phyloP scores from a whole-genome alignment of 148 eudicot genomes.

The Suaeda aralocaspica region DNA sequence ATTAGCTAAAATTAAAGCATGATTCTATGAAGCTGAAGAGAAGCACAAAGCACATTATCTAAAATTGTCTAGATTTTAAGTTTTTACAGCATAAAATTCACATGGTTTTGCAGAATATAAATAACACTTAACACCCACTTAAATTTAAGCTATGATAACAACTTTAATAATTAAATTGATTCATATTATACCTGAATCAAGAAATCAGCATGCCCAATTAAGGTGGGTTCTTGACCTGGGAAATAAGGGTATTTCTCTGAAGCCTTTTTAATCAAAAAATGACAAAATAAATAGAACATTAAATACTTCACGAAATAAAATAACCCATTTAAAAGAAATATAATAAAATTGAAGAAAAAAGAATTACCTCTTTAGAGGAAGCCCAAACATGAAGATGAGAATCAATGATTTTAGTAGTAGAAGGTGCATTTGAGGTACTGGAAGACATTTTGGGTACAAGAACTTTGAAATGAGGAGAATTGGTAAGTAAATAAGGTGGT shows the following conservation, averaged over 20 bases:
- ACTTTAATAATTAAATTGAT: too few relatives aligned
- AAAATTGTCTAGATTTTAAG: background rate
- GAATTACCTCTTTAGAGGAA: slow-evolving; percentile 61
- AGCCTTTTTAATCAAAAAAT: slow-evolving; percentile 39
- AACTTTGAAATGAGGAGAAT: slow-evolving; percentile 3
- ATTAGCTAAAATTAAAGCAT: too few relatives aligned
- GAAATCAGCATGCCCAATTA: slow-evolving; percentile 70
- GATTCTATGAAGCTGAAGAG: background rate
- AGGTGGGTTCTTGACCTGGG: slow-evolving; percentile 80
- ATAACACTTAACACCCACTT: too few relatives aligned
- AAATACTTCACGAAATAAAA: background rate
- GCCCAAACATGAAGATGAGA: slow-evolving; percentile 98
- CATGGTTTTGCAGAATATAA: background rate
- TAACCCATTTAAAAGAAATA: background rate
- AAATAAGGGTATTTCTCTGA: slow-evolving; percentile 73
- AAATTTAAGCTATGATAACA: slow-evolving; percentile 1
- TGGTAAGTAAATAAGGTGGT: background rate
- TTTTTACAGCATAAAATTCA: background rate
- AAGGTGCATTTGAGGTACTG: background rate
- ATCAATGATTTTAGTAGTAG: slow-evolving; percentile 57
- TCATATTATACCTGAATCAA: slow-evolving; percentile 57
- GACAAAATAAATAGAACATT: background rate
- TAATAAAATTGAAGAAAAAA: background rate
- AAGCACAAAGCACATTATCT: background rate
- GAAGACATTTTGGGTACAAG: slow-evolving; percentile 41